Conservation (phyloP, 306 rosid species). For the Medicago lupulina region DNA sequence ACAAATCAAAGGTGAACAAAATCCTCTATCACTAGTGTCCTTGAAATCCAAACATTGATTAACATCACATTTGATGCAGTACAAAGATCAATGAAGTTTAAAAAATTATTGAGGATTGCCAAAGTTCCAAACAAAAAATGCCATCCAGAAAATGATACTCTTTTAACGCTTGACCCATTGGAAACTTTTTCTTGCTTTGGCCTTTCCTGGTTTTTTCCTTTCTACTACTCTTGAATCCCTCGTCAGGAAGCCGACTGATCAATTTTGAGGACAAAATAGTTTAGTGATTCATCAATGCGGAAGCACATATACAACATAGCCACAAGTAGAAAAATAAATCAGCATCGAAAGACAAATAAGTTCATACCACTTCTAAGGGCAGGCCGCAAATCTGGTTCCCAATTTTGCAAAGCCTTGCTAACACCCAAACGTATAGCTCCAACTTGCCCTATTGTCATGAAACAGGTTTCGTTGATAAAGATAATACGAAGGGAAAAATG, state of each 20-base stretch:
- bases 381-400: conserved; percentile 96
- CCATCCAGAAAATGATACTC: conserved; percentile 26
- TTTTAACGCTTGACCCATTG: conserved; percentile 98
- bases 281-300: conserved; percentile 37
- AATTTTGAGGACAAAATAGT: conserved; percentile 30
- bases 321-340: conserved; percentile 16
- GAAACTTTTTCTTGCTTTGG: conserved; percentile 97
- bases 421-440: conserved; percentile 91
- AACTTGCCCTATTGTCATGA: conserved; percentile 79
- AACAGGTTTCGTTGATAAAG: not conserved
- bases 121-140: conserved; percentile 41
- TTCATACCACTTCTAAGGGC: conserved; percentile 70
- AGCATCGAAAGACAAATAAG: not conserved
- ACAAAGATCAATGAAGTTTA: conserved; percentile 34
- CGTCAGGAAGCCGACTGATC: conserved; percentile 90
- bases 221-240: conserved; percentile 92
- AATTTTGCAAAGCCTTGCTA: conserved; percentile 93
- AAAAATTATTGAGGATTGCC: conserved; percentile 43
- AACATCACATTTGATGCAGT: conserved; percentile 31
- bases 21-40: conserved; percentile 29
- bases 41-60: conserved; percentile 26
- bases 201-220: conserved; percentile 97
- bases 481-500: conserved; percentile 1
- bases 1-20: conserved; percentile 38
- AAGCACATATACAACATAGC: not conserved